Evolutionary conservation across 2,329 filamentous ascomycete species (phyloP), one percentile per base, ranked within the genome.

Genomic region (Talaromyces piceae): DNA sequence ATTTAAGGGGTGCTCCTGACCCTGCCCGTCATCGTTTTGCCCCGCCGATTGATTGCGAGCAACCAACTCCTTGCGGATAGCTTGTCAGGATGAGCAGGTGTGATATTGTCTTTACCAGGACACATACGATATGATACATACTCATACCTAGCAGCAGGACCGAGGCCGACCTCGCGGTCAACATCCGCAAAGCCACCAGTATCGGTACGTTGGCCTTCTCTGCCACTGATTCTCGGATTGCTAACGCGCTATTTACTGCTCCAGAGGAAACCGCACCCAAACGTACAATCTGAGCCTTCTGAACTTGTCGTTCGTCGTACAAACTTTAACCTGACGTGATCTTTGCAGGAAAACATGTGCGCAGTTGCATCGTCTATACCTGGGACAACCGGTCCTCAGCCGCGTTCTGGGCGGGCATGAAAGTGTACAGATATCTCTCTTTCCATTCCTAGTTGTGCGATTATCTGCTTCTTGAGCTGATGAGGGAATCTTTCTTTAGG

Each of bases 371-470:
- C 63, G 91, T 98, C 43, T 97, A 97, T 71, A 97, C 91, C 53
- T 98, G 93, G 93, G 93, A 98, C 73, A 90, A 98, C 76, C 94
- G 95, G 75, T 95, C 87, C 58, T 95, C 91, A 39, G 79, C 83
- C 67, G 88, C 91, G 66, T 98, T 98, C 71, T 98, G 93, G 93
- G 83, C 88, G 52, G 91, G 91, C 67, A 94, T 98, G 80, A 98
- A 98, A 82, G 91, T 97, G 86, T 94, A 80, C 60, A 86, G n/a
- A n/a, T n/a, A n/a, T n/a, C n/a, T 79, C 45, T 46, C 45, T 57
- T 51, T 45, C 30, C 23, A 33, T 47, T 39, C 41, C 41, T 50
- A 46, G n/a, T n/a, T n/a, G n/a, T n/a, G n/a, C n/a, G n/a, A n/a
- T n/a, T n/a, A n/a, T n/a, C 39, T 47, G 3, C 26, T 11, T 28